Evolutionary conservation across 208 protist species (phyloP), one percentile per base, ranked within the genome.

Genomic region (Wallacemonas collosoma): DNA sequence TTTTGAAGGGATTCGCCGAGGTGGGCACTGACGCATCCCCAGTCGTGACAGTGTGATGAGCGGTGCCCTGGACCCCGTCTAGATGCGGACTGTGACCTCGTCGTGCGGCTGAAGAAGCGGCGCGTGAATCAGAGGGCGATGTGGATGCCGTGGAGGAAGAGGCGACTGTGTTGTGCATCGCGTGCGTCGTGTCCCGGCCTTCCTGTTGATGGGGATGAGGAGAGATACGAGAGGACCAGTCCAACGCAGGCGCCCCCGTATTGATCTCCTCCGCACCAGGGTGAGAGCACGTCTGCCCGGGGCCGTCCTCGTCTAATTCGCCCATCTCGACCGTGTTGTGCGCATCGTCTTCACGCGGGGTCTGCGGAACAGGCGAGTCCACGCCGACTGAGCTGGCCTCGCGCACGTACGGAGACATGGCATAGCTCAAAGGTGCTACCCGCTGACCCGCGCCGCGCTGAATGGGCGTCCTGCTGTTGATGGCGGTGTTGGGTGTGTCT

Each of bases 371-470:
- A 6, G 60, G 60, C 5, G 60, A 65, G 40, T 65, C 60, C n/a
- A n/a, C 60, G n/a, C 15, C 43, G 7, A 50, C 43, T 12, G 60
- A 45, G 60, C 43, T 51, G 43, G 5, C 26, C 11, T 41, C 60
- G 60, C 43, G 60, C 60, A 65, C 60, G 43, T 65, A 65, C 4
- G 60, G 60, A 3, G 60, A 65, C 60, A 65, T 26, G 12, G 60
- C 40, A 41, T 36, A 65, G 60, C 57, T 63, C 17, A 9, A 17
- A 17, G 55, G 55, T 60, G 55, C 15, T 17, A 9, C 26, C 26
- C 26, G 6, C 9, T 57, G 53, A 7, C 53, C 53, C 53, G 11
- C 53, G 53, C 11, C 14, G 5, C 53, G 15, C 14, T 57, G 14
- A 6, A 50, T 12, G 8, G 45, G 45, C 45, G 6, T 50, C 8